Evolutionary conservation across 768 basidiomycete species (phyloP), one percentile per base, ranked within the genome.

Genomic region (Galerina marginata): DNA sequence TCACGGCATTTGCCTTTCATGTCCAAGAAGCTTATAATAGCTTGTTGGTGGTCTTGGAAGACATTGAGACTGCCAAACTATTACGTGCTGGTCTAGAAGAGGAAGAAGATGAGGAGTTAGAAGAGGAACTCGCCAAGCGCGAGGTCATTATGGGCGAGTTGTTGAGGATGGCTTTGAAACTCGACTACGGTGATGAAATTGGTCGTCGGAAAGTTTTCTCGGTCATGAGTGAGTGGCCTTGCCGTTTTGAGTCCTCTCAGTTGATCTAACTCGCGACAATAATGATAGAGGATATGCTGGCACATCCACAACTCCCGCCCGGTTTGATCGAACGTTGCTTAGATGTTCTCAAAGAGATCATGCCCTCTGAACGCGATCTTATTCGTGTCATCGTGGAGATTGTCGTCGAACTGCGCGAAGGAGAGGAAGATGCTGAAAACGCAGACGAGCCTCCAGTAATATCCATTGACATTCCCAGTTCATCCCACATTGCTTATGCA

Each of bases 151-250:
- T 97, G 47, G 82, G 87, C 2, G 94, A 98, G 71, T 78, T 98
- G 67, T 80, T 98, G 37, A 84, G 84, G 56, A 84, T 97, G 60
- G 90, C 92, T 0, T 81, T 93, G 33, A 89, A 89, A 64, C 77
- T 95, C 43, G 96, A 99, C 73, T 98, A 96, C 65, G 87, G 88
- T 25, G 96, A 99, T 72, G 96, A 98, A 72, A 95, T 96, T 68
- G 96, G 96, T 9, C 76, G 96, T 56, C 78, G 96, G 57, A 95
- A 93, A 74, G 91, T 95, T 77, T 95, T 95, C 69, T 83, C 87
- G 45, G 88, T 98, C 29, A 88, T 95, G 65, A 88, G 95, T 90
- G 69, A 75, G 91, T 88, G 26, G 43, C 25, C 2, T 33, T 58
- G 20, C 38, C 15, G 16, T 37, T 20, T 51, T 38, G 42, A 33